These are phyloP conservation scores for Suhomyces sp. DNA, from an alignment of 805 yeast genomes.

Conservation along the genomic window DNA sequence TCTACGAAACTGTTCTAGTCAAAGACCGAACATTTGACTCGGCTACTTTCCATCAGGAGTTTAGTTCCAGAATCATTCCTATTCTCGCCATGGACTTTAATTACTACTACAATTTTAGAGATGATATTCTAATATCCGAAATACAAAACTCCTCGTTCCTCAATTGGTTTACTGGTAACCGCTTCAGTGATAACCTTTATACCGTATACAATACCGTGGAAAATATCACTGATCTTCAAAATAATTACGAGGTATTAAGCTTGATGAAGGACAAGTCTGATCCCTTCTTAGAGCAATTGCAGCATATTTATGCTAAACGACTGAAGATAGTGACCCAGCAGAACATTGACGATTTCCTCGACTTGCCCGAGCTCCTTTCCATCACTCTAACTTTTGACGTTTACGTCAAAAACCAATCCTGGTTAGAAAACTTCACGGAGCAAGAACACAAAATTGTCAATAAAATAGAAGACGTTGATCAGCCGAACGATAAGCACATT, in stretches of 20 bases:
- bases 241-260: slow-evolving; percentile 11
- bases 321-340: slow-evolving; percentile 6
- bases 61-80: slow-evolving; percentile 20
- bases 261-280: slow-evolving; percentile 12
- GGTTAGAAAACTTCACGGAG: slow-evolving; percentile 13
- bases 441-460: slow-evolving; percentile 9
- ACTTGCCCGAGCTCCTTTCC: slow-evolving; percentile 17
- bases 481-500: slow-evolving; percentile 11
- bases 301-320: slow-evolving; percentile 11
- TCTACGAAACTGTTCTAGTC: slow-evolving; percentile 15
- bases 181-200: slow-evolving; percentile 20
- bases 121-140: slow-evolving; percentile 16
- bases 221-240: slow-evolving; percentile 13
- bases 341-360: slow-evolving; percentile 8
- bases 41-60: slow-evolving; percentile 9
- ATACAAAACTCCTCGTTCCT: slow-evolving; percentile 27
- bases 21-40: slow-evolving; percentile 9
- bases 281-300: slow-evolving; percentile 17
- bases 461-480: slow-evolving; percentile 14
- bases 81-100: slow-evolving; percentile 23
- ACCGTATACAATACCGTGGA: slow-evolving; percentile 14
- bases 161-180: slow-evolving; percentile 28
- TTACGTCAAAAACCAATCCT: slow-evolving; percentile 14
- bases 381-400: slow-evolving; percentile 13
- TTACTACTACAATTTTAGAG: slow-evolving; percentile 16